Percentiles rank a stretch among this genome's conserved stretches.
Conservation (phyloP, 768 basidiomycete genomes). For the Rickenella mellea region DNA sequence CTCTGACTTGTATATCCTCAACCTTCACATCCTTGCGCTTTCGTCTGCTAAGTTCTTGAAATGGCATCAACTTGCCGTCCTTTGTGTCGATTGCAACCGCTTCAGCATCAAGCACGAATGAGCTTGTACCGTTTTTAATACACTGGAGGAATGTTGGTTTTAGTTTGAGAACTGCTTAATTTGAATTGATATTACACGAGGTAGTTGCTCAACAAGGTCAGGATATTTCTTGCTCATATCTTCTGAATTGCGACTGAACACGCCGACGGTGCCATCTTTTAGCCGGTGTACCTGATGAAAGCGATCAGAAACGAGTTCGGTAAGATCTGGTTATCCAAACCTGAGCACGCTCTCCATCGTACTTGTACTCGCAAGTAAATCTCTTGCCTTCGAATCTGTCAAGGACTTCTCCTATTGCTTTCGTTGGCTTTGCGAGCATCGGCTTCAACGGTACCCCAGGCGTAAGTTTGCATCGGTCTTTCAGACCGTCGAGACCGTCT, state of each 20-base stretch:
- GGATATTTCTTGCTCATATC: slow-evolving; percentile 99
- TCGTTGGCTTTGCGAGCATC: slow-evolving; percentile 98
- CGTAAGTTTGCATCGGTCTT: slow-evolving; percentile 76
- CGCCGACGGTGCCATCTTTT: slow-evolving; percentile 72
- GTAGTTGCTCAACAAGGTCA: slow-evolving; percentile 90
- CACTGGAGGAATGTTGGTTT: slow-evolving; percentile 40
- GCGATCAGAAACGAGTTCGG: neutral
- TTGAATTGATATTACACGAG: slow-evolving; percentile 41
- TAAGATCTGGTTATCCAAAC: slow-evolving; percentile 22
- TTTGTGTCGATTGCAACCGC: slow-evolving; percentile 90
- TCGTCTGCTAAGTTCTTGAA: slow-evolving; percentile 91
- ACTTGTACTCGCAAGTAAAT: slow-evolving; percentile 99
- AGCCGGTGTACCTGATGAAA: slow-evolving; percentile 67
- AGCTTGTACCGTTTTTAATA: slow-evolving; percentile 71
- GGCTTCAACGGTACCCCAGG: slow-evolving; percentile 96
- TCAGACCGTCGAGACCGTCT: slow-evolving; percentile 62
- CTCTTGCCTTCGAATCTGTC: slow-evolving; percentile 92
- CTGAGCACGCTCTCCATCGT: slow-evolving; percentile 97
- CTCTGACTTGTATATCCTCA: slow-evolving; percentile 94
- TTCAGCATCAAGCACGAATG: slow-evolving; percentile 94
- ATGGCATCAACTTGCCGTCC: slow-evolving; percentile 85
- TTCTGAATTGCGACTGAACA: slow-evolving; percentile 96
- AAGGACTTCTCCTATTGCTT: slow-evolving; percentile 95
- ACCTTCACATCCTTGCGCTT: slow-evolving; percentile 98
- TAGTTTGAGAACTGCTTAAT: neutral